phyloP scores from a whole-genome alignment of 2,329 filamentous ascomycete species.

The Fusarium falciforme region DNA sequence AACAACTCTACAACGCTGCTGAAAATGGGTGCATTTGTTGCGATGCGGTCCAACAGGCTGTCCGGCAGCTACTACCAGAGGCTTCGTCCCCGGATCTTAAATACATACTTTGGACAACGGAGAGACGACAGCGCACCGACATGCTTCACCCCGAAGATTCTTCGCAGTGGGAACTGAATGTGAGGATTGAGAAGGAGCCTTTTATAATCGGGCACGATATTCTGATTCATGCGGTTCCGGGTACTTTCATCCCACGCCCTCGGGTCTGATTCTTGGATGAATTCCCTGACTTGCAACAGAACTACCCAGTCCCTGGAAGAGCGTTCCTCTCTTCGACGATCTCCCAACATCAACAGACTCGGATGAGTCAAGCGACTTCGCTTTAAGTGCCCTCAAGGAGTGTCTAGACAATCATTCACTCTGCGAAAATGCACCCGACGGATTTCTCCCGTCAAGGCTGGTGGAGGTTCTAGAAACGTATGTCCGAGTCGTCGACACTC shows the following conservation, averaged over 20 bases:
- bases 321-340: background rate
- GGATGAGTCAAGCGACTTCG: background rate
- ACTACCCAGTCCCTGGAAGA: background rate
- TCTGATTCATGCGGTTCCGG: background rate
- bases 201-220: background rate
- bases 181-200: background rate
- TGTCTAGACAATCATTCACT: background rate
- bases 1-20: background rate
- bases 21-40: background rate
- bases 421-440: background rate
- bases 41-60: background rate
- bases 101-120: background rate
- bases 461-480: background rate
- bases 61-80: background rate
- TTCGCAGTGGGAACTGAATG: background rate
- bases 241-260: background rate
- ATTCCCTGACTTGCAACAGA: background rate
- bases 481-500: background rate
- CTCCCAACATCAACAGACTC: background rate
- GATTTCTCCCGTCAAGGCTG: background rate
- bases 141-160: constrained; percentile 3
- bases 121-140: background rate
- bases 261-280: background rate
- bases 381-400: background rate
- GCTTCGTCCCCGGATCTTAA: background rate